A percentile compares a stretch with the other conserved stretches of the same genome.
Conservation (phyloP, 1,284 basidiomycete species). For the Sporisorium reilianum region DNA sequence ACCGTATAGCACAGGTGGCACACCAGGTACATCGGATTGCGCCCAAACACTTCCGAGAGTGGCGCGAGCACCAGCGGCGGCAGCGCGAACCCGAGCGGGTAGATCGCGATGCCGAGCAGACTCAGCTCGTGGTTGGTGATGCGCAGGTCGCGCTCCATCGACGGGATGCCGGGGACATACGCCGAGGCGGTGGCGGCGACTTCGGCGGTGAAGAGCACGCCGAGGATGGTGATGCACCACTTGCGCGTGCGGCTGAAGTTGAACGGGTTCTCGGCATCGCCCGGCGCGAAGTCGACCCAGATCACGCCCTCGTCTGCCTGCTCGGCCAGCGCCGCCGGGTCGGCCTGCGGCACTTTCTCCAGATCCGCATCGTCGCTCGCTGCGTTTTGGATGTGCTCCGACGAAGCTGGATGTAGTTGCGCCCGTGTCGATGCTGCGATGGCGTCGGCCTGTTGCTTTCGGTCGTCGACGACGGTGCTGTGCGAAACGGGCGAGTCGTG, state of each 20-base stretch:
- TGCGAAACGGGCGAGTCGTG: slow-evolving; percentile 22
- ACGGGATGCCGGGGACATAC: slow-evolving; percentile 75
- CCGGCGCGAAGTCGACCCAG: slow-evolving; percentile 74
- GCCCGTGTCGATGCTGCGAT: neutral
- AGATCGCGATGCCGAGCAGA: slow-evolving; percentile 74
- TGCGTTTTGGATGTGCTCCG: neutral
- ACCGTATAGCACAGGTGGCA: slow-evolving; percentile 73
- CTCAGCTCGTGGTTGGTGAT: slow-evolving; percentile 75
- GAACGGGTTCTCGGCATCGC: slow-evolving; percentile 74
- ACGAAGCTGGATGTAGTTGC: neutral
- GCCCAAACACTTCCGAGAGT: slow-evolving; percentile 82
- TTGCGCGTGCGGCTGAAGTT: slow-evolving; percentile 74
- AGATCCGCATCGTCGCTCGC: slow-evolving; percentile 10
- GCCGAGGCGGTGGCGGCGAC: slow-evolving; percentile 73
- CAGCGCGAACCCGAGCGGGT: slow-evolving; percentile 76
- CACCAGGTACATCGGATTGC: slow-evolving; percentile 77
- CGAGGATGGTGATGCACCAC: slow-evolving; percentile 75
- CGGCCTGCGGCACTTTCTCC: slow-evolving; percentile 32
- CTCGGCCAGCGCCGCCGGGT: slow-evolving; percentile 5
- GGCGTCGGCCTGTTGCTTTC: neutral
- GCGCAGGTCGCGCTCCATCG: slow-evolving; percentile 78
- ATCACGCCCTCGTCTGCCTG: slow-evolving; percentile 54
- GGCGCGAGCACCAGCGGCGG: slow-evolving; percentile 77
- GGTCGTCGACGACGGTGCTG: slow-evolving; percentile 24
- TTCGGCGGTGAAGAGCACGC: slow-evolving; percentile 73